These are phyloP conservation scores for Cryptococcus maquisensis DNA, from an alignment of 1,284 basidiomycete species.

Conservation along the genomic window DNA sequence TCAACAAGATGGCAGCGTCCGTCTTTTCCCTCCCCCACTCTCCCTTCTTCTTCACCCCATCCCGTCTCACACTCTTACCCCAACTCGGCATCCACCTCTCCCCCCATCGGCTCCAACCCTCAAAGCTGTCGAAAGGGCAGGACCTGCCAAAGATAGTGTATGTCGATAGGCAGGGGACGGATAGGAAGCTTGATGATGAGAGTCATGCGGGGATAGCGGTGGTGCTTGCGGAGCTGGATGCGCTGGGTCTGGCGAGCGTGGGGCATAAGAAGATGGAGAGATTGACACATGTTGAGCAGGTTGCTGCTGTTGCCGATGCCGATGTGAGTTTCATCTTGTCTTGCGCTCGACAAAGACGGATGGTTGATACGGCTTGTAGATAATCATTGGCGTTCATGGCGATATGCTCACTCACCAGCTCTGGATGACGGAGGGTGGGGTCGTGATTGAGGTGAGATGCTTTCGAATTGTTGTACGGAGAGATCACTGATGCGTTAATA, in stretches of 20 bases:
- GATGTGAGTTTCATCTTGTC: background rate
- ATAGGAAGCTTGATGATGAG: constrained; percentile 14
- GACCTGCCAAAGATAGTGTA: constrained; percentile 25
- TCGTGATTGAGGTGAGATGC: constrained; percentile 26
- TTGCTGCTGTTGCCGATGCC: background rate
- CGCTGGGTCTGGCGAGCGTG: constrained; percentile 8
- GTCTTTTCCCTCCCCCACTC: constrained; percentile 20
- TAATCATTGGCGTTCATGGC: constrained; percentile 26
- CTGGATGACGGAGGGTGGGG: constrained; percentile 22
- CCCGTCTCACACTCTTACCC: constrained; percentile 9
- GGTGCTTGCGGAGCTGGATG: constrained; percentile 12
- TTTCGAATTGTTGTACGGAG: background rate
- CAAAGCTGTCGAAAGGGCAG: background rate
- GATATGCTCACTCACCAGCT: constrained; percentile 23
- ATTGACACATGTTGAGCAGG: constrained; percentile 1
- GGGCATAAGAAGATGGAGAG: constrained; percentile 18
- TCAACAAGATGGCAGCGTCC: constrained; percentile 34
- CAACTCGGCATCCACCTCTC: constrained; percentile 1
- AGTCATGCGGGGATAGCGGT: constrained; percentile 15
- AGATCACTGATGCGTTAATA: background rate
- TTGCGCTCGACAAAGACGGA: background rate
- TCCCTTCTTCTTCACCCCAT: constrained; percentile 19
- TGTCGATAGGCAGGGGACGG: constrained; percentile 28
- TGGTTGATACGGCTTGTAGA: constrained; percentile 1
- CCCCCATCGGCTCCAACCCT: background rate